phyloP scores from a whole-genome alignment of 805 yeast species.

The Hanseniaspora singularis region DNA sequence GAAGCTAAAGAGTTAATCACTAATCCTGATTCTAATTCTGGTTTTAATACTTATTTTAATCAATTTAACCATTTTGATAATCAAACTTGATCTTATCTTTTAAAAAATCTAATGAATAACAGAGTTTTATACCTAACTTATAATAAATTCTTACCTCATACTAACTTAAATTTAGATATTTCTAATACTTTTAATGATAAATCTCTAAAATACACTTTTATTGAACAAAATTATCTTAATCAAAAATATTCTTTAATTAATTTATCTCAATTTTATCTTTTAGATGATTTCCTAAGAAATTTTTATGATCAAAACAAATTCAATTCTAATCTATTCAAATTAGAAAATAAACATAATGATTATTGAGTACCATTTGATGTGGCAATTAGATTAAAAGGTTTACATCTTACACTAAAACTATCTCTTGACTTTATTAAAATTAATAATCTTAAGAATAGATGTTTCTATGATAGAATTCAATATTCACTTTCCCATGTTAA shows the following conservation, averaged over 20 bases:
- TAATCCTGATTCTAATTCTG: background rate
- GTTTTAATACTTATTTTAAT: background rate
- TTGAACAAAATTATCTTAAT: background rate
- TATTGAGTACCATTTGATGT: background rate
- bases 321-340: background rate
- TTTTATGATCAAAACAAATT: background rate
- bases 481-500: too few species aligned
- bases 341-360: slow-evolving; percentile 1
- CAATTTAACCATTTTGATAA: slow-evolving; percentile 18
- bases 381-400: background rate
- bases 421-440: background rate
- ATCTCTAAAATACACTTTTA: background rate
- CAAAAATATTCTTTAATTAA: background rate
- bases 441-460: background rate
- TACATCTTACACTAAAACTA: background rate
- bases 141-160: background rate
- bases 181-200: background rate
- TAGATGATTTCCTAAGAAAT: background rate
- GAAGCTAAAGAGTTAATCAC: background rate
- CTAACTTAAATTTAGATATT: background rate
- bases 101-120: background rate
- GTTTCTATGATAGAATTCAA: background rate
- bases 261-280: background rate
- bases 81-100: background rate
- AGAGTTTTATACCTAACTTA: background rate